Conservation (phyloP, 2,329 filamentous ascomycete genomes). For the Ophiostoma himal-ulmi region DNA sequence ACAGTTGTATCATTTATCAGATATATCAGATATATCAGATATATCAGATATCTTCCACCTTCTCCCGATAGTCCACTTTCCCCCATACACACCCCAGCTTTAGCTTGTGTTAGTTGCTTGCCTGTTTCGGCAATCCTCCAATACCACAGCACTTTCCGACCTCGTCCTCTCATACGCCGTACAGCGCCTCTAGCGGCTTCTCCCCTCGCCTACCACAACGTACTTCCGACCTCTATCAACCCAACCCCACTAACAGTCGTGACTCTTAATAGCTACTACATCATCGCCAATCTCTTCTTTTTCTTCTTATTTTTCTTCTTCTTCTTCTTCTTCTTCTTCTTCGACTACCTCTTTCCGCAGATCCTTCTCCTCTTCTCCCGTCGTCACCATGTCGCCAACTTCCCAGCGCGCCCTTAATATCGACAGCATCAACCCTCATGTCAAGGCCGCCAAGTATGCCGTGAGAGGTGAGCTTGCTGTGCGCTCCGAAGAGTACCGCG, state of each 20-base stretch:
- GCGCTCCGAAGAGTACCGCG: conserved; percentile 85
- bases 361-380: conserved; percentile 17
- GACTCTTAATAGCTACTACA: conserved; percentile 16
- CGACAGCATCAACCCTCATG: conserved; percentile 87
- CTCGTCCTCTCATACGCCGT: conserved; percentile 6
- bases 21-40: background rate
- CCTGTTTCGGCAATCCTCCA: conserved; percentile 16
- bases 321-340: background rate
- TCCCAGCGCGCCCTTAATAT: conserved; percentile 54
- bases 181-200: conserved; percentile 13
- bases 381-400: conserved; percentile 34
- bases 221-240: background rate
- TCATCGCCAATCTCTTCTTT: background rate
- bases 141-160: background rate
- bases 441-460: conserved; percentile 86
- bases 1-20: background rate
- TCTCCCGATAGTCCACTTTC: conserved; percentile 4
- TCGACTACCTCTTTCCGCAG: conserved; percentile 3
- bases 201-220: background rate
- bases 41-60: conserved; percentile 6
- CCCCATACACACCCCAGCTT: conserved; percentile 10
- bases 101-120: conserved; percentile 19
- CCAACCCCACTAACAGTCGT: conserved; percentile 18
- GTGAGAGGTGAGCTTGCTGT: conserved; percentile 93
- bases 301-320: background rate